These are phyloP conservation scores for Claviceps africana DNA, from an alignment of 2,329 filamentous ascomycete species.

Conservation along the genomic window DNA sequence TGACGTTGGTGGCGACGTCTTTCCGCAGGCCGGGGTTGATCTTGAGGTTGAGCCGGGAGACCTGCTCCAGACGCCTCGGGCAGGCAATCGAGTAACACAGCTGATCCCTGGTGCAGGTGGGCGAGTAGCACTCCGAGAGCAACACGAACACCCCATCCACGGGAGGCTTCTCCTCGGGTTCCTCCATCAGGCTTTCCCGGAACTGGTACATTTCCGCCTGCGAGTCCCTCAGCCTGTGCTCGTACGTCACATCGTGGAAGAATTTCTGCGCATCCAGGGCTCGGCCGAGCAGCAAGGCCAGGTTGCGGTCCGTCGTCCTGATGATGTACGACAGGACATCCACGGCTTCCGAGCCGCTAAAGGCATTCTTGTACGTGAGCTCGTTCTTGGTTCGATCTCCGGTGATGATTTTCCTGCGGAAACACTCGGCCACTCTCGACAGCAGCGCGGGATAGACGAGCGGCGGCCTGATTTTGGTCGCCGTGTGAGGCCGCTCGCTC, in stretches of 20 bases:
- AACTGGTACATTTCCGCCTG: slow-evolving; percentile 93
- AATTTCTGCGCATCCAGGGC: slow-evolving; percentile 96
- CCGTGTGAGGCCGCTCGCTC: slow-evolving; percentile 42
- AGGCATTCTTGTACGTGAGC: slow-evolving; percentile 91
- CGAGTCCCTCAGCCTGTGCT: slow-evolving; percentile 90
- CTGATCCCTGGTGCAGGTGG: slow-evolving; percentile 88
- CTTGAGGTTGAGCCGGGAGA: slow-evolving; percentile 85
- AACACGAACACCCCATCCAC: slow-evolving; percentile 96
- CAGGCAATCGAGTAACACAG: slow-evolving; percentile 98
- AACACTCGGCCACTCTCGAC: slow-evolving; percentile 85
- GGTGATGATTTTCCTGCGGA: slow-evolving; percentile 74
- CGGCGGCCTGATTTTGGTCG: slow-evolving; percentile 53
- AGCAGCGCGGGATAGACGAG: slow-evolving; percentile 88
- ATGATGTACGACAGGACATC: slow-evolving; percentile 95
- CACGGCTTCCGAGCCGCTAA: slow-evolving; percentile 89
- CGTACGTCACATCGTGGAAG: slow-evolving; percentile 98
- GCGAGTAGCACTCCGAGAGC: slow-evolving; percentile 93
- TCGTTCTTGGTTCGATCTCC: slow-evolving; percentile 93
- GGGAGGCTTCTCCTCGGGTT: slow-evolving; percentile 51
- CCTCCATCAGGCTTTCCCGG: slow-evolving; percentile 78
- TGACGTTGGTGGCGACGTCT: slow-evolving; percentile 37
- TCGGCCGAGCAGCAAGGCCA: slow-evolving; percentile 78
- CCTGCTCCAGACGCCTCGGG: slow-evolving; percentile 82
- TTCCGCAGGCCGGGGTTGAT: slow-evolving; percentile 75
- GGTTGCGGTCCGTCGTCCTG: slow-evolving; percentile 86